Evolutionary conservation across 2,329 filamentous ascomycete species (phyloP).

Genomic region (Purpureocillium takamizusanense): DNA sequence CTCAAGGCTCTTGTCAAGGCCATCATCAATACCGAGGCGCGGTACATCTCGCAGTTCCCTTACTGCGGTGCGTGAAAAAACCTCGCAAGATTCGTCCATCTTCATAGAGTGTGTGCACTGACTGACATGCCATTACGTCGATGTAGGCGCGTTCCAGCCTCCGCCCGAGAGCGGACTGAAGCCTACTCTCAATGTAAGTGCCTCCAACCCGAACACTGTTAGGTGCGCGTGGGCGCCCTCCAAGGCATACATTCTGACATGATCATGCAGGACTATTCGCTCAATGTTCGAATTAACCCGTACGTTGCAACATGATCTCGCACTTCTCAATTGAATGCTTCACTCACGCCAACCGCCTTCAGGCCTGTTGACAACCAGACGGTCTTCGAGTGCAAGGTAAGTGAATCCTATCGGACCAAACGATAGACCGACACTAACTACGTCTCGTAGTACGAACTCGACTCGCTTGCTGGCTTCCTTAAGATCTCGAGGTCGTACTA

Average conservation of each 20-base stretch:
- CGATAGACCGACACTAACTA: too few relatives aligned
- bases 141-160: slow-evolving; percentile 71
- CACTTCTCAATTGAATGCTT: too few relatives aligned
- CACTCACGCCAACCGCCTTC: too few relatives aligned
- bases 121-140: background rate
- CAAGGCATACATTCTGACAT: background rate
- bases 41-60: slow-evolving; percentile 59
- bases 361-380: slow-evolving; percentile 15
- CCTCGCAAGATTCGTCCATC: too few relatives aligned
- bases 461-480: slow-evolving; percentile 81
- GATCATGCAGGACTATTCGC: slow-evolving; percentile 9
- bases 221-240: too few relatives aligned
- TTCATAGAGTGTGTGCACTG: background rate
- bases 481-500: slow-evolving; percentile 71
- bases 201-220: too few relatives aligned
- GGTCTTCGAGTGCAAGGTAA: slow-evolving; percentile 19
- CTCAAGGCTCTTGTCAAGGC: slow-evolving; percentile 61
- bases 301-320: slow-evolving; percentile 8
- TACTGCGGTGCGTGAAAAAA: slow-evolving; percentile 57
- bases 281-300: slow-evolving; percentile 14
- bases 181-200: slow-evolving; percentile 13
- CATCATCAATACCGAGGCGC: slow-evolving; percentile 61
- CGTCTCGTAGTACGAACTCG: slow-evolving; percentile 82
- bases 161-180: slow-evolving; percentile 57
- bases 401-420: too few relatives aligned